Percentiles rank a stretch among this genome's conserved stretches.
Conservation (phyloP, 192 early-diverging fungal genomes). For the Chytriomyces sp. region DNA sequence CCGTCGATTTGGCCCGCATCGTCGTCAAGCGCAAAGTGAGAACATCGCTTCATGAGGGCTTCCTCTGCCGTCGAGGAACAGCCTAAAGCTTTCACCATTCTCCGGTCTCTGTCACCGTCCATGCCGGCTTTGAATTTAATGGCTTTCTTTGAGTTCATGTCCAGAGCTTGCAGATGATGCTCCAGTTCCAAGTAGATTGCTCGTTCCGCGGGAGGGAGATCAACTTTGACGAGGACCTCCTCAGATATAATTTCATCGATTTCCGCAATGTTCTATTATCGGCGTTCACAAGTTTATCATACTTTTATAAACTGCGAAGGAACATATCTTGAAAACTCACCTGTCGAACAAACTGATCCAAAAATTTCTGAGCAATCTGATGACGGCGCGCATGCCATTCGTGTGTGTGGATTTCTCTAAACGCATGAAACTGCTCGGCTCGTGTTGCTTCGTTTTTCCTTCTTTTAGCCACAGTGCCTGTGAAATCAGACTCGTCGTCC, state of each 20-base stretch:
- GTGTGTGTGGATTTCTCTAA: slow-evolving; percentile 43
- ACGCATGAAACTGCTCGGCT: slow-evolving; percentile 50
- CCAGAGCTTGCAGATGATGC: slow-evolving; percentile 52
- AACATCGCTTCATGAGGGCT: slow-evolving; percentile 52
- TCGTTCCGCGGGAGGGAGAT: slow-evolving; percentile 48
- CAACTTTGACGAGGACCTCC: slow-evolving; percentile 29
- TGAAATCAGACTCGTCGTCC: slow-evolving; percentile 44
- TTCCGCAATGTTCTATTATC: slow-evolving; percentile 50
- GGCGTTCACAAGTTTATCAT: not conserved
- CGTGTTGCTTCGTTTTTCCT: slow-evolving; percentile 38
- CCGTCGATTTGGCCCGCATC: not conserved
- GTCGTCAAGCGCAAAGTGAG: slow-evolving; percentile 50
- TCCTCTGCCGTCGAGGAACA: slow-evolving; percentile 46
- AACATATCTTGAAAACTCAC: not conserved
- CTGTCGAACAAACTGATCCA: slow-evolving; percentile 48
- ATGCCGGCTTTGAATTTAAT: slow-evolving; percentile 36
- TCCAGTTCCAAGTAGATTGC: slow-evolving; percentile 54
- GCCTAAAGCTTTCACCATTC: slow-evolving; percentile 45
- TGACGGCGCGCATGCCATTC: slow-evolving; percentile 53
- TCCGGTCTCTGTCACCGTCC: slow-evolving; percentile 44
- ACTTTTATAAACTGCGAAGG: not conserved
- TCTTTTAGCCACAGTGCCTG: slow-evolving; percentile 22
- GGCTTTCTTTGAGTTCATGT: slow-evolving; percentile 49
- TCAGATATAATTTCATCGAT: slow-evolving; percentile 51
- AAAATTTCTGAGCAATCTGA: slow-evolving; percentile 48